Conservation (phyloP, 176 grass and related monocot species). For the Canna indica region DNA sequence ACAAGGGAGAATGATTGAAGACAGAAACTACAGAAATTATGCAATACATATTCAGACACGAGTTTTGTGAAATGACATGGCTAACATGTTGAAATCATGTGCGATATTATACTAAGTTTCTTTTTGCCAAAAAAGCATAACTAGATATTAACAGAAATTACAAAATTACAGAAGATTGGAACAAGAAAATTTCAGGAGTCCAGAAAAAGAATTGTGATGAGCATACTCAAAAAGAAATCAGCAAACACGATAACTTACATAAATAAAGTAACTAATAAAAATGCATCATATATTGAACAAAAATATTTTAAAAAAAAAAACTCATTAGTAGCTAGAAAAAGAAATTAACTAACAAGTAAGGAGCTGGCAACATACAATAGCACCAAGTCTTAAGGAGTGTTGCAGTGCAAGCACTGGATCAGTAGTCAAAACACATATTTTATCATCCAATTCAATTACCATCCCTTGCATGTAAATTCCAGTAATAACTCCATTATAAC, state of each 20-base stretch:
- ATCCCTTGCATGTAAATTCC: conserved; percentile 55
- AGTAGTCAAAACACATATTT: conserved; percentile 51
- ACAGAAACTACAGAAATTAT: conserved; percentile 20
- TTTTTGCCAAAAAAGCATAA: not conserved
- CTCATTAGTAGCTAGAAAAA: not conserved
- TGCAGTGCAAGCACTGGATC: conserved; percentile 35
- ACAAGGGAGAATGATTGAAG: not conserved
- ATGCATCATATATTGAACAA: not conserved
- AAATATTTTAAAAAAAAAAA: not conserved
- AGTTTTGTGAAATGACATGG: not conserved
- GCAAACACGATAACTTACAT: not conserved
- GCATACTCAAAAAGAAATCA: not conserved
- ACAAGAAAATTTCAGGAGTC: not conserved
- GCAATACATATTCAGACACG: conserved; percentile 1
- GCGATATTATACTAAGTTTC: no score
- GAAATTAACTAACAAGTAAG: not conserved
- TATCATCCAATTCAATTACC: conserved; percentile 61
- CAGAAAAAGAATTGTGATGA: not conserved
- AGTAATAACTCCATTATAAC: conserved; percentile 47
- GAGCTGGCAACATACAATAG: conserved; percentile 47
- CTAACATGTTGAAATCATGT: not conserved
- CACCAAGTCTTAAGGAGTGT: conserved; percentile 76
- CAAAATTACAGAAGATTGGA: not conserved
- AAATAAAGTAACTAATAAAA: not conserved
- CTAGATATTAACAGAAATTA: not conserved